Evolutionary conservation across 345 rosid genomes (phyloP).

Genomic region (Pelargonium nanum): DNA sequence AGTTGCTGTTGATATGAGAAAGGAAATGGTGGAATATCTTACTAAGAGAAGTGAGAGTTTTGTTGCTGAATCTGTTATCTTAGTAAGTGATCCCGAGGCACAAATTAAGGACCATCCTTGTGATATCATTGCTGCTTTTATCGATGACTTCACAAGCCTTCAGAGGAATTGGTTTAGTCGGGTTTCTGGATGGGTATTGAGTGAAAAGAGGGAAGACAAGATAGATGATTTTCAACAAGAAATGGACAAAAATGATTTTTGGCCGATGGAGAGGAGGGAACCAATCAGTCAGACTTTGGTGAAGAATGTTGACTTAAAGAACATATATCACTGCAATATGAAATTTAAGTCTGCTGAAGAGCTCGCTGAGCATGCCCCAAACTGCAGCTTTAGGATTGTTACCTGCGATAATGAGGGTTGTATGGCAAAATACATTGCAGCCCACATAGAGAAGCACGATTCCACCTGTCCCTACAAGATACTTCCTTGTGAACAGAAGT

Average conservation of each 20-base stretch:
- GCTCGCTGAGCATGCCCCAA: conserved; percentile 32
- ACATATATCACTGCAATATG: conserved; percentile 49
- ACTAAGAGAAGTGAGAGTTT: conserved; percentile 60
- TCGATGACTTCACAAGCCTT: conserved; percentile 62
- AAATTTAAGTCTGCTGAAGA: conserved; percentile 45
- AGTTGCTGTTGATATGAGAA: conserved; percentile 65
- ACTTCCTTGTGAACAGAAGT: conserved; percentile 71
- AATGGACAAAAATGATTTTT: conserved; percentile 74
- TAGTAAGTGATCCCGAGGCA: conserved; percentile 35
- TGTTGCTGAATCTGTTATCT: conserved; percentile 58
- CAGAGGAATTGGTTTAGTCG: conserved; percentile 68
- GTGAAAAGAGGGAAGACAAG: conserved; percentile 78
- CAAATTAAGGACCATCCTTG: conserved; percentile 59
- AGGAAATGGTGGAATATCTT: conserved; percentile 61
- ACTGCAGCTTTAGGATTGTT: conserved; percentile 53
- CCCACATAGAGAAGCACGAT: conserved; percentile 57
- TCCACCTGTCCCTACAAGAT: conserved; percentile 69
- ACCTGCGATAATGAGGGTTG: conserved; percentile 71
- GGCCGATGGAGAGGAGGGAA: conserved; percentile 56
- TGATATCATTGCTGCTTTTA: conserved; percentile 51
- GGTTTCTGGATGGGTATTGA: conserved; percentile 77
- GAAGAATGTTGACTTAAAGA: conserved; percentile 70
- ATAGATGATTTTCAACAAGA: conserved; percentile 81
- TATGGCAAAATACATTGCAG: conserved; percentile 33
- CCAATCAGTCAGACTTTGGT: conserved; percentile 45